phyloP scores from a whole-genome alignment of 2,329 filamentous ascomycete genomes.

The Chalaropsis thielavioides region DNA sequence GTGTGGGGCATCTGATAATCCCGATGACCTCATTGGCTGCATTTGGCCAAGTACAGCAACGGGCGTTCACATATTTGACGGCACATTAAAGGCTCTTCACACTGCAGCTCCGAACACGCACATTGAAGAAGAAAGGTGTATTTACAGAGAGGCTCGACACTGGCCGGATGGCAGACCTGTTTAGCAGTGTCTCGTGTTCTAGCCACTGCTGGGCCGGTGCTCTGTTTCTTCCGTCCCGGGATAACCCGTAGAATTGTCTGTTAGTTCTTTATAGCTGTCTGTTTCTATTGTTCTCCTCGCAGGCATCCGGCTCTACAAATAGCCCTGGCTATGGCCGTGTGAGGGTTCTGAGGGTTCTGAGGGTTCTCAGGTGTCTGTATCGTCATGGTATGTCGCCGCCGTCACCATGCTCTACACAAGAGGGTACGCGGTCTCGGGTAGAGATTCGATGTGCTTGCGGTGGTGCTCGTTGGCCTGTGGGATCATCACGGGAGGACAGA shows the following conservation, averaged over 20 bases:
- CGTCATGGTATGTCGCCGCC: background rate
- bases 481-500: slow-evolving; percentile 2
- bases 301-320: background rate
- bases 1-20: background rate
- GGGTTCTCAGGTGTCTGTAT: slow-evolving; percentile 3
- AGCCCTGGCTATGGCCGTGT: background rate
- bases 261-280: background rate
- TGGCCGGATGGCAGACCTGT: no score
- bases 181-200: background rate
- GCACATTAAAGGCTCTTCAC: no score
- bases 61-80: background rate
- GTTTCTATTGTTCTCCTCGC: background rate
- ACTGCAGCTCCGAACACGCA: background rate
- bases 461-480: slow-evolving; percentile 76
- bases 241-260: background rate
- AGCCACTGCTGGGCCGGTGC: background rate
- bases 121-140: background rate
- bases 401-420: slow-evolving; percentile 35
- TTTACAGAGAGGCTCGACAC: background rate
- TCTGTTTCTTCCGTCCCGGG: background rate
- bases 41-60: background rate
- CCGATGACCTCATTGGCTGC: background rate
- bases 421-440: slow-evolving; percentile 69
- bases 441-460: slow-evolving; percentile 67
- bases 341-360: background rate